Percentiles rank a stretch among this genome's conserved stretches.
phyloP scores from a whole-genome alignment of 106 monocot species.

The Allium sativum region DNA sequence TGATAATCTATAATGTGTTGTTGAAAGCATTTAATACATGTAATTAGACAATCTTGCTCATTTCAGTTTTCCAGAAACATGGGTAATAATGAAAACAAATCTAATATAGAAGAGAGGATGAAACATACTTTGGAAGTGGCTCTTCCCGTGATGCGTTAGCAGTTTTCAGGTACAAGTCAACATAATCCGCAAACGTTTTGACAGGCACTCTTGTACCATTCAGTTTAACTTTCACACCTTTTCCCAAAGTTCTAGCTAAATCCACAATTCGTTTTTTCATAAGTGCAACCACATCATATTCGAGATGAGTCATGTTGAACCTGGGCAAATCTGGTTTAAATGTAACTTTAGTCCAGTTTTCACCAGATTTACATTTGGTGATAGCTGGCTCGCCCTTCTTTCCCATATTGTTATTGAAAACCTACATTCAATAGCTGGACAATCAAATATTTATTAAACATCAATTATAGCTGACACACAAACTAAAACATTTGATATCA shows the following conservation, averaged over 20 bases:
- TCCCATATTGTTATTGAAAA: conserved; percentile 82
- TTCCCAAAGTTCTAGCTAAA: conserved; percentile 83
- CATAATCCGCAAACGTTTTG: conserved; percentile 67
- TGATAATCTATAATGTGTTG: too few relatives aligned
- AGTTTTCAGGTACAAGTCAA: conserved; percentile 62
- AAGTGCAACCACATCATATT: conserved; percentile 84
- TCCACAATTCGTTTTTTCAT: conserved; percentile 95
- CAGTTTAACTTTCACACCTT: conserved; percentile 83
- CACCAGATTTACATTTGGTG: conserved; percentile 68
- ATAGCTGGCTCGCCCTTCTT: conserved; percentile 68
- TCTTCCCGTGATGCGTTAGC: conserved; percentile 45
- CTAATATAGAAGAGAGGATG: background rate
- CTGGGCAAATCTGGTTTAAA: conserved; percentile 91
- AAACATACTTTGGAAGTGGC: conserved; percentile 55
- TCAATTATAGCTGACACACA: too few relatives aligned
- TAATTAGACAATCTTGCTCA: too few relatives aligned
- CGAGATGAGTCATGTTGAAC: conserved; percentile 78
- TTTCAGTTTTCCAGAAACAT: too few relatives aligned
- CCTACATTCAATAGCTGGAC: too few relatives aligned
- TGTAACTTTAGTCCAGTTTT: conserved; percentile 93
- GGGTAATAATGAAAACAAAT: background rate
- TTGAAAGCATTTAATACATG: too few relatives aligned
- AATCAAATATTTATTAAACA: too few relatives aligned
- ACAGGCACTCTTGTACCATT: conserved; percentile 71
- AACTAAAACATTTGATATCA: too few relatives aligned